These are phyloP conservation scores for Anaeromyces robustus DNA, from an alignment of 192 early-diverging fungal species.

Conservation along the genomic window DNA sequence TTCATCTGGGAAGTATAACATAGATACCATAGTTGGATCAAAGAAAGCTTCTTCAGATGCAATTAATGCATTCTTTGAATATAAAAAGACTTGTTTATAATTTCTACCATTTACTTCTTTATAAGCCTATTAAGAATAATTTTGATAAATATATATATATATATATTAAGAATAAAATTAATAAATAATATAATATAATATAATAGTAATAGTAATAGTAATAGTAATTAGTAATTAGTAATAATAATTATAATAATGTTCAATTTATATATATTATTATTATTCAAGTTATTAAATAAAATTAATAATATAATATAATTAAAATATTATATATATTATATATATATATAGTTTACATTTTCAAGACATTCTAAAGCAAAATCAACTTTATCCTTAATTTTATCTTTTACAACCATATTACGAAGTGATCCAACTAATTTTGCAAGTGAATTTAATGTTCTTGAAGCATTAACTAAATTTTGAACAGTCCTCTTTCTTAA, in stretches of 20 bases:
- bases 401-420: conserved; percentile 86
- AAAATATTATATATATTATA: too few species aligned
- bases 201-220: too few species aligned
- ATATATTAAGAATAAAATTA: too few species aligned
- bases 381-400: conserved; percentile 56
- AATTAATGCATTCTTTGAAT: conserved; percentile 45
- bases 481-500: conserved; percentile 49
- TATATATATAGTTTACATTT: neutral
- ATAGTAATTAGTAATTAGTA: too few species aligned
- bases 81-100: conserved; percentile 23
- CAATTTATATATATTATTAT: too few species aligned
- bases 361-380: conserved; percentile 4
- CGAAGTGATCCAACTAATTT: conserved; percentile 59
- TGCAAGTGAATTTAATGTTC: conserved; percentile 64
- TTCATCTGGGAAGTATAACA: conserved; percentile 96
- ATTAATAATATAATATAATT: too few species aligned
- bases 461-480: conserved; percentile 54
- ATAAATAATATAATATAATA: too few species aligned
- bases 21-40: conserved; percentile 93
- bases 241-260: too few species aligned
- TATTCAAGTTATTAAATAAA: too few species aligned
- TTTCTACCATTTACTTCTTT: neutral
- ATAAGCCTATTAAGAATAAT: neutral
- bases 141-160: neutral
- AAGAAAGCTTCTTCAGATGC: conserved; percentile 83